phyloP scores from a whole-genome alignment of 352 stramenopile species.

The Pythium rishiriense region DNA sequence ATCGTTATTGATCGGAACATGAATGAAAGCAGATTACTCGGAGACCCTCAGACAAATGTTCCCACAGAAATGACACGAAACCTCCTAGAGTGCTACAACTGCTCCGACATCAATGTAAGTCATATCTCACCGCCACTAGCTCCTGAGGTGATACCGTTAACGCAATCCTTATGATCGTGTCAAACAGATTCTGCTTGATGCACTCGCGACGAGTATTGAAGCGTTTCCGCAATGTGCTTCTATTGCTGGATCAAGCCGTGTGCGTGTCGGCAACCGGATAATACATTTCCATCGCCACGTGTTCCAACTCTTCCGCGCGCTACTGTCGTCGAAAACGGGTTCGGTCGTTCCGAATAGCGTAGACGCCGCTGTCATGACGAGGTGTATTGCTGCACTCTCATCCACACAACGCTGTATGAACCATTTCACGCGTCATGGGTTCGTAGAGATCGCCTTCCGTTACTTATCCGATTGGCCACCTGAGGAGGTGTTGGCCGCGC shows the following conservation, averaged over 20 bases:
- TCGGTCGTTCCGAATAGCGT: not conserved
- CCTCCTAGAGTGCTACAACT: not conserved
- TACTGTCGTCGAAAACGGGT: not conserved
- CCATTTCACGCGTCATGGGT: slow-evolving; percentile 6
- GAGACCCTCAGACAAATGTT: not conserved
- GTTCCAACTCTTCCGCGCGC: not conserved
- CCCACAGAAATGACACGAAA: not conserved
- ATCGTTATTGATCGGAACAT: not conserved
- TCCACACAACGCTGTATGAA: not conserved
- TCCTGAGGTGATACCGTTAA: no score
- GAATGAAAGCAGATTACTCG: not conserved
- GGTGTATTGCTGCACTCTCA: not conserved
- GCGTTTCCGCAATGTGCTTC: not conserved
- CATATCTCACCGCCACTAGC: no score
- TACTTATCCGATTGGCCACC: not conserved
- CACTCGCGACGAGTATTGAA: not conserved
- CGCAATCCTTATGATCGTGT: no score
- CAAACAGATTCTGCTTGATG: not conserved
- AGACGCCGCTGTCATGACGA: not conserved
- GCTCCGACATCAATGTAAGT: not conserved
- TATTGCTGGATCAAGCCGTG: not conserved
- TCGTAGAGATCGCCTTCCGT: slow-evolving; percentile 2
- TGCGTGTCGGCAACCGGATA: not conserved
- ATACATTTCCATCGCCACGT: not conserved
- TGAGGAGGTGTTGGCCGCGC: not conserved